Conservation (phyloP, 441 rosid species). For the Euphorbia schlechtendalii region DNA sequence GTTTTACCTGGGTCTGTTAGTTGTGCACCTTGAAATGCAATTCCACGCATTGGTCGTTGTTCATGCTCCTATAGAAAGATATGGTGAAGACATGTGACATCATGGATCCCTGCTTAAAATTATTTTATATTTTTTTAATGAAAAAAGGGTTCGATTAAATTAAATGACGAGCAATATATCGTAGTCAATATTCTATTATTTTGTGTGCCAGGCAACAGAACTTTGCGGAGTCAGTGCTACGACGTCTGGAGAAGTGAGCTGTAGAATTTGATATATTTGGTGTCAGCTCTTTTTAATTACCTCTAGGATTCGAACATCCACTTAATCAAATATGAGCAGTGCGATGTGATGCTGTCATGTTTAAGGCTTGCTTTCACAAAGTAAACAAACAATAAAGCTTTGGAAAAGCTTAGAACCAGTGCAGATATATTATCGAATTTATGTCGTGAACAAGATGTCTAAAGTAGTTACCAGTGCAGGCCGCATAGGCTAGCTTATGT, state of each 20-base stretch:
- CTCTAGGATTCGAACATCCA: too few relatives aligned
- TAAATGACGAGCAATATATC: too few relatives aligned
- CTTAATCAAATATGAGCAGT: too few relatives aligned
- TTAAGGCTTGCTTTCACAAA: neutral
- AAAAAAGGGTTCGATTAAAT: too few relatives aligned
- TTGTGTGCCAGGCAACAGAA: constrained; percentile 68
- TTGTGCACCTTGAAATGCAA: neutral
- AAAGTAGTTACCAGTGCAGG: too few relatives aligned
- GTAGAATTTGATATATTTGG: neutral
- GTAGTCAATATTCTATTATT: neutral
- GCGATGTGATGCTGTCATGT: neutral
- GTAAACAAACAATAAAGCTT: neutral
- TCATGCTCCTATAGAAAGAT: neutral
- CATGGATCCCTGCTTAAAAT: too few relatives aligned
- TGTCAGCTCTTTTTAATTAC: constrained; percentile 11
- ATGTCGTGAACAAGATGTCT: too few relatives aligned
- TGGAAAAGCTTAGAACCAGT: neutral
- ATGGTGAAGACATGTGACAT: too few relatives aligned
- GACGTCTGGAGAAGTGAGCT: constrained; percentile 51
- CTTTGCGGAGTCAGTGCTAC: constrained; percentile 77
- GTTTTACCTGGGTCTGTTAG: neutral
- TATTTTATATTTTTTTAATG: too few relatives aligned
- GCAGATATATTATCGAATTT: neutral
- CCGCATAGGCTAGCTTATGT: too few relatives aligned
- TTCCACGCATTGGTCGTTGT: neutral